Evolutionary conservation across 2,329 filamentous ascomycete species (phyloP).

Genomic region (Cladophialophora yegresii): DNA sequence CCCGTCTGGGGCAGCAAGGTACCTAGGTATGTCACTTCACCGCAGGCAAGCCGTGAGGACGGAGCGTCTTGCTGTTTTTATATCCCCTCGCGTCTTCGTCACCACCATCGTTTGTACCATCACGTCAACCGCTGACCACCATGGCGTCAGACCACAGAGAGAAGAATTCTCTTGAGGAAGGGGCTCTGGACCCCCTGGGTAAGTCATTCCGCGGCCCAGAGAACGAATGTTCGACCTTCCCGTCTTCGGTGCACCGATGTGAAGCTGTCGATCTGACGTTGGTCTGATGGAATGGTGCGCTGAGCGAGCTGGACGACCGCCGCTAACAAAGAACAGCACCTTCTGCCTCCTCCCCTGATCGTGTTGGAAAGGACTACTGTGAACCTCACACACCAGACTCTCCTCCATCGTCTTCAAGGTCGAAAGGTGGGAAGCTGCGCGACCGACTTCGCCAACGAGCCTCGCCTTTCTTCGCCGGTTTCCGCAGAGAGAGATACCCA

Average conservation of each 20-base stretch:
- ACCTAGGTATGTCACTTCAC: not conserved
- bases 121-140: conserved; percentile 18
- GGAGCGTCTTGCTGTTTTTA: not conserved
- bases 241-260: conserved; percentile 1
- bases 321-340: conserved; percentile 17
- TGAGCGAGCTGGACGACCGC: not conserved
- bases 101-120: conserved; percentile 2
- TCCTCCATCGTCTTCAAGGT: conserved; percentile 7
- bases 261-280: conserved; percentile 5
- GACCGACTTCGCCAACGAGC: conserved; percentile 1
- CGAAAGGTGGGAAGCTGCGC: conserved; percentile 2
- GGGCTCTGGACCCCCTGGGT: conserved; percentile 18
- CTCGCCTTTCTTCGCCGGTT: conserved; percentile 22
- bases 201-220: conserved; percentile 10
- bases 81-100: not conserved
- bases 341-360: not conserved
- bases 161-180: conserved; percentile 10
- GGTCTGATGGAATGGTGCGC: conserved; percentile 3
- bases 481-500: conserved; percentile 7
- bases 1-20: not conserved
- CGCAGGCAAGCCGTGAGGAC: not conserved
- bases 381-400: conserved; percentile 2
- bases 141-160: conserved; percentile 22
- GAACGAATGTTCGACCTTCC: not conserved
- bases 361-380: not conserved